Base-by-base conservation (phyloP, 2,329 filamentous ascomycete species). In the Neurospora crassa region DNA sequence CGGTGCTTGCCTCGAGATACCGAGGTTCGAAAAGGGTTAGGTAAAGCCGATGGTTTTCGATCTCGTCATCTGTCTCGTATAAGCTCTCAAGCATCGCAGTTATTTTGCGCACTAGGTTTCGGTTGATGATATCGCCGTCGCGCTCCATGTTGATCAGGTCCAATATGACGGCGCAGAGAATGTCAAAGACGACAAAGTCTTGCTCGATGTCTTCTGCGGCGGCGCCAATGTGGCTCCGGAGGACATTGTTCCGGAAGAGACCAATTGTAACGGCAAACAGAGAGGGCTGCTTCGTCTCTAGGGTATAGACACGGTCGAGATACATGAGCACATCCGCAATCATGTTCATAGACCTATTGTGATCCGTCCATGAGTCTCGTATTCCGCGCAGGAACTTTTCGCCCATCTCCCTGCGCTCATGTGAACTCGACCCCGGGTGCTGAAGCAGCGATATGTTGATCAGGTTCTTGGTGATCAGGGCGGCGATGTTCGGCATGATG, bases 261-360 rank as follows among this genome's bases (percentile, higher is more conserved):
- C 91, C 91, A 84, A 99, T 97, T 2, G 93, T 90, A 11, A 91
- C 89, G 16, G 91, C 88, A 78, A 94, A 97, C 70, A 97, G 96
- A 0, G 92, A 91, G 0, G 93, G 90, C 6, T 89, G 86, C 72
- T 90, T 88, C 6, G 82, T 77, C 74, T 96, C 93, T 43, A 89
- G 85, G 68, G 89, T 91, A 77, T 92, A 94, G 40, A 94, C 90
- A 68, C 94, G 91, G 79, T 99, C 95, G 85, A 99, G 93, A 78
- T 97, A 97, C 94, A 98, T 97, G 69, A 98, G 85, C 41, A 98
- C 93, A 80, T 98, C 96, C 4, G 94, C 94, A 69, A 93, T 91
- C 95, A 98, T 98, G 78, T 93, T 94, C 92, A 97, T 97, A 67
- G 92, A 94, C 71, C 92, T 88, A 78, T 94, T 92, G 78, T 99